Percentiles rank a stretch among this genome's conserved stretches.
These are phyloP conservation scores for Plasmodium cynomolgi DNA, from an alignment of 169 alveolate genomes.

Conservation along the genomic window DNA sequence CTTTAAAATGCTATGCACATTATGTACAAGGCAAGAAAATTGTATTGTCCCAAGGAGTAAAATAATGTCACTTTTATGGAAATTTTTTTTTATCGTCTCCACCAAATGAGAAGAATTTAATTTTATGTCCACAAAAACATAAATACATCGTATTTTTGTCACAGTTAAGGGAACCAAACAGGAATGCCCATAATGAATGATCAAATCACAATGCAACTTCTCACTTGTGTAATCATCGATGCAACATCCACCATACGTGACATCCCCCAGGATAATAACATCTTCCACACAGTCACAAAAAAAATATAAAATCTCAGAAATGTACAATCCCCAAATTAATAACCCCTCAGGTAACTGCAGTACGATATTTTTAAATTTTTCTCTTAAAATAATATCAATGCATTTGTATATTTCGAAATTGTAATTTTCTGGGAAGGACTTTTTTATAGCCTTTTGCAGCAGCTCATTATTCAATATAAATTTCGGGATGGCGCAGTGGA, in stretches of 20 bases:
- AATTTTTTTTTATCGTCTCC: constrained; percentile 85
- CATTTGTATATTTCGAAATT: constrained; percentile 97
- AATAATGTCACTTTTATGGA: constrained; percentile 81
- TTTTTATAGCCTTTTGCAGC: constrained; percentile 83
- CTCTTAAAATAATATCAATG: constrained; percentile 88
- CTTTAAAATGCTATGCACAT: constrained; percentile 77
- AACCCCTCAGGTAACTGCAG: constrained; percentile 98
- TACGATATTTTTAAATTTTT: constrained; percentile 88
- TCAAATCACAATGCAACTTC: constrained; percentile 92
- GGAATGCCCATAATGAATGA: constrained; percentile 99
- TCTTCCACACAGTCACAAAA: constrained; percentile 87
- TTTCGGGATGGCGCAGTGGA: constrained; percentile 74
- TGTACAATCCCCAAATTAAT: constrained; percentile 87
- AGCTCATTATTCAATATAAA: constrained; percentile 62
- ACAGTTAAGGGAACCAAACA: constrained; percentile 96
- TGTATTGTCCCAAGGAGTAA: constrained; percentile 94
- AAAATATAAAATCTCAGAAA: constrained; percentile 92
- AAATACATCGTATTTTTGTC: constrained; percentile 88
- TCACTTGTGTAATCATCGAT: constrained; percentile 97
- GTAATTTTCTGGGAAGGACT: constrained; percentile 94
- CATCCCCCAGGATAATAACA: constrained; percentile 90
- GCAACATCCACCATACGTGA: constrained; percentile 99
- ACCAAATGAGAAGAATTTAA: constrained; percentile 91
- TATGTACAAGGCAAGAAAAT: constrained; percentile 82
- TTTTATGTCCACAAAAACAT: constrained; percentile 96